Conservation (phyloP, 331 rosid species). For the Rosa hybrid region DNA sequence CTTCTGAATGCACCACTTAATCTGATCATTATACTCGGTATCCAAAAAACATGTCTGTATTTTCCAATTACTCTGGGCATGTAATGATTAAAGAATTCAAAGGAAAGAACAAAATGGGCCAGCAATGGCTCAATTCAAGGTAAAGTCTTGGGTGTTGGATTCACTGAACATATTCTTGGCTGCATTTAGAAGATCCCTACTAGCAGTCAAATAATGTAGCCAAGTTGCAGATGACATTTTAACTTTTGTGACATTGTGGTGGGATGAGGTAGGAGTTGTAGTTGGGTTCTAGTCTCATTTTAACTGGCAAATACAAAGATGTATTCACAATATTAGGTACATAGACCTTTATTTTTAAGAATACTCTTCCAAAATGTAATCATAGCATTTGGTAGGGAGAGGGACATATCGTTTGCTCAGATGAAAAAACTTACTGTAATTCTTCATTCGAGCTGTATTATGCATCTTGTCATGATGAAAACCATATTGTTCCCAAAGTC, state of each 20-base stretch:
- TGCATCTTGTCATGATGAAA: background rate
- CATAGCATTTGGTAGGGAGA: background rate
- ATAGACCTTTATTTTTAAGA: background rate
- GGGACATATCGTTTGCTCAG: slow-evolving; percentile 3
- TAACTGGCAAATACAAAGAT: background rate
- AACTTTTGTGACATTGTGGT: background rate
- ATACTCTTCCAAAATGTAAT: background rate
- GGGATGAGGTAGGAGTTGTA: background rate
- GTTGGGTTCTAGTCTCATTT: background rate
- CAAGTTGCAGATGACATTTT: background rate
- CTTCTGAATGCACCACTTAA: background rate
- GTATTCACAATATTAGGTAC: background rate
- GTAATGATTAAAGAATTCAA: background rate
- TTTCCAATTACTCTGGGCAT: background rate
- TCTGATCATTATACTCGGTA: background rate
- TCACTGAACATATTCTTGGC: background rate
- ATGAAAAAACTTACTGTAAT: background rate
- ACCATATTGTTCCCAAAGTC: background rate
- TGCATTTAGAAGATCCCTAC: background rate
- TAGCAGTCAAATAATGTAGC: background rate
- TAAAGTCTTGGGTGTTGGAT: background rate
- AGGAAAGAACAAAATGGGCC: background rate
- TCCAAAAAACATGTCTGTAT: background rate
- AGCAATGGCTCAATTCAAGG: background rate
- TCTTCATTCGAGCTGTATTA: background rate